Percentiles rank a stretch among this genome's conserved stretches.
phyloP scores from a whole-genome alignment of 1,284 basidiomycete genomes.

The Leccinum brunneo-olivaceum region DNA sequence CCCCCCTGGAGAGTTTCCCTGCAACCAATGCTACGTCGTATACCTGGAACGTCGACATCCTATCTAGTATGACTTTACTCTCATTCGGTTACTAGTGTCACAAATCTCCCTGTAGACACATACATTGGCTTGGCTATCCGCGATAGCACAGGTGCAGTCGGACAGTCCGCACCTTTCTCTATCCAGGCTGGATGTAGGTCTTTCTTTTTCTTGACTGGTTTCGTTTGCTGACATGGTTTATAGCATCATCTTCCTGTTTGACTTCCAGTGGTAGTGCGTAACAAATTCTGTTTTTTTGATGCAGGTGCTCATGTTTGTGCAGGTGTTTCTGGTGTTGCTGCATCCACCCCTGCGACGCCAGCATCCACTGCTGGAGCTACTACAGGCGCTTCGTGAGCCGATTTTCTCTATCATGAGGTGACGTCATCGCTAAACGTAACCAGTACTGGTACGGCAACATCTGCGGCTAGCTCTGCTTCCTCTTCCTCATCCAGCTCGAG shows the following conservation, averaged over 20 bases:
- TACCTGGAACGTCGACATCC: constrained; percentile 43
- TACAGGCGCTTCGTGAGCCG: constrained; percentile 19
- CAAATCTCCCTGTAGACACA: constrained; percentile 31
- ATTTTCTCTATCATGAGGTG: neutral
- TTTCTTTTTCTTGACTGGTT: neutral
- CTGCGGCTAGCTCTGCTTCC: constrained; percentile 8
- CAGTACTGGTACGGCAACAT: constrained; percentile 6
- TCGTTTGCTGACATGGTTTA: constrained; percentile 1
- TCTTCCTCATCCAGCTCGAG: constrained; percentile 15
- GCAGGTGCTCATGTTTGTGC: constrained; percentile 8
- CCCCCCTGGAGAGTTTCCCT: constrained; percentile 36
- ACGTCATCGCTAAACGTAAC: constrained; percentile 9
- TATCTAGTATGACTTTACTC: constrained; percentile 1
- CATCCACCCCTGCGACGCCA: constrained; percentile 19
- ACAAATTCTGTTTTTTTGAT: neutral
- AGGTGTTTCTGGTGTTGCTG: constrained; percentile 18
- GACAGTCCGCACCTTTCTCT: constrained; percentile 46
- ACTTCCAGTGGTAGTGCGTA: constrained; percentile 13
- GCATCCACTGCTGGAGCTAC: neutral
- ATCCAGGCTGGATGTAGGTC: constrained; percentile 42
- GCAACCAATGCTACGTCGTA: constrained; percentile 30
- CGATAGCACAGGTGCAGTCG: constrained; percentile 43
- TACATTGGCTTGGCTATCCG: constrained; percentile 45
- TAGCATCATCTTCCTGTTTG: constrained; percentile 33
- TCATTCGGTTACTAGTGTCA: neutral